These are phyloP conservation scores for Psilocybe sp. DNA, from an alignment of 768 basidiomycete genomes.

Conservation along the genomic window DNA sequence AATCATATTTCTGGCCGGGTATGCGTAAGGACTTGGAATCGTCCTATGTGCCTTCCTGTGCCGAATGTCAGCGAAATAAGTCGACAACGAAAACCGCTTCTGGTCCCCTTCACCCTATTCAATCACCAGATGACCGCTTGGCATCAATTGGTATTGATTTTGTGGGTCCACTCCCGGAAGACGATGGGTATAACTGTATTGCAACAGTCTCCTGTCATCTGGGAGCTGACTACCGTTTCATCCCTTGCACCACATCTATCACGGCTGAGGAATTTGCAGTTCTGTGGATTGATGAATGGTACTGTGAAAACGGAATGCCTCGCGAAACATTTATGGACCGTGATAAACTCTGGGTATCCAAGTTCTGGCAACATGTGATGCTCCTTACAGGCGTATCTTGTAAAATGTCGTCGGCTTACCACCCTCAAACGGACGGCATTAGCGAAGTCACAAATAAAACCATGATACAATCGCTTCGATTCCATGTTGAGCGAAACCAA, in stretches of 20 bases:
- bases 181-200: slow-evolving; percentile 25
- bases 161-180: slow-evolving; percentile 29
- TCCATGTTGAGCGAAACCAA: slow-evolving; percentile 27
- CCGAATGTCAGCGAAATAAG: slow-evolving; percentile 36
- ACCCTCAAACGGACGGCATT: slow-evolving; percentile 33
- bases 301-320: slow-evolving; percentile 30
- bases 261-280: slow-evolving; percentile 20
- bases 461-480: slow-evolving; percentile 24
- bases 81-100: slow-evolving; percentile 12
- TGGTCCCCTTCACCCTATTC: slow-evolving; percentile 27
- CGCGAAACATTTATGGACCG: slow-evolving; percentile 26
- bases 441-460: slow-evolving; percentile 33
- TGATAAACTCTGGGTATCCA: slow-evolving; percentile 28
- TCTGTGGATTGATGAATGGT: slow-evolving; percentile 25
- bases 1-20: slow-evolving; percentile 29
- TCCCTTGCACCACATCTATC: slow-evolving; percentile 9
- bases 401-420: slow-evolving; percentile 21
- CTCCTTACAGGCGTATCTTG: neutral
- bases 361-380: slow-evolving; percentile 19
- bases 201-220: slow-evolving; percentile 15
- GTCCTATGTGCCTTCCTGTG: slow-evolving; percentile 29
- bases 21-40: slow-evolving; percentile 29
- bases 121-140: slow-evolving; percentile 20
- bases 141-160: slow-evolving; percentile 30
- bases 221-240: slow-evolving; percentile 4